Percentiles rank a stretch among this genome's conserved stretches.
phyloP scores from a whole-genome alignment of 1,139 yeast genomes.

The Lipomyces yarrowii region DNA sequence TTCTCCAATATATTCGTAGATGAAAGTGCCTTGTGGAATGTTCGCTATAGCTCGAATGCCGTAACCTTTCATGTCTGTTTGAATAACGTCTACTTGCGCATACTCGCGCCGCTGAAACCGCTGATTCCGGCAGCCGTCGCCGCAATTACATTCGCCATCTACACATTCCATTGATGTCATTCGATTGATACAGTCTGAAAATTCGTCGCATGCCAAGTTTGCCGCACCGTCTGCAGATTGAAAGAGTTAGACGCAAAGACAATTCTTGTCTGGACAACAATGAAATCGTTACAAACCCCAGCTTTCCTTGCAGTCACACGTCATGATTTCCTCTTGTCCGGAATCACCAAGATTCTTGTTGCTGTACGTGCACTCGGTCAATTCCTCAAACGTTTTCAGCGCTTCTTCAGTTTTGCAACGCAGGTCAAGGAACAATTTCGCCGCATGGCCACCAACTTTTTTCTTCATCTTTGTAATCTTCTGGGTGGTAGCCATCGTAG shows the following conservation, averaged over 20 bases:
- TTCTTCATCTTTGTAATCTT: slow-evolving; percentile 9
- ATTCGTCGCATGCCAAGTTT: slow-evolving; percentile 81
- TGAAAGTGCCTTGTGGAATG: slow-evolving; percentile 65
- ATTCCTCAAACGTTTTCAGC: slow-evolving; percentile 53
- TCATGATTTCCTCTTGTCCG: slow-evolving; percentile 75
- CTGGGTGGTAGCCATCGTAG: not conserved
- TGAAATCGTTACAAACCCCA: slow-evolving; percentile 42
- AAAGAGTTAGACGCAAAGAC: not conserved
- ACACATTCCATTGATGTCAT: slow-evolving; percentile 91
- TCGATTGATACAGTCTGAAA: slow-evolving; percentile 87
- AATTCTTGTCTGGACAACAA: not conserved
- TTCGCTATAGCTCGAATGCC: slow-evolving; percentile 74
- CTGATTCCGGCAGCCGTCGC: slow-evolving; percentile 80
- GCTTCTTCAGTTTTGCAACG: slow-evolving; percentile 77
- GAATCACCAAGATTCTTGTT: slow-evolving; percentile 63
- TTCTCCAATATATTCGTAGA: slow-evolving; percentile 93
- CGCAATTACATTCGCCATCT: slow-evolving; percentile 72
- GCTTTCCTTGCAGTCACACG: slow-evolving; percentile 78
- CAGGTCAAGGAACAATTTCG: slow-evolving; percentile 50
- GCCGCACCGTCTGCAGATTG: slow-evolving; percentile 39
- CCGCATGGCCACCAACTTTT: not conserved
- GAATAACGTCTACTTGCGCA: slow-evolving; percentile 72
- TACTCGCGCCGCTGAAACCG: slow-evolving; percentile 77
- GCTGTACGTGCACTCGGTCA: slow-evolving; percentile 64
- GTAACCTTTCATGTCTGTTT: slow-evolving; percentile 83